These are phyloP conservation scores for Sclerotinia glacialis DNA, from an alignment of 2,329 filamentous ascomycete genomes.

Conservation along the genomic window DNA sequence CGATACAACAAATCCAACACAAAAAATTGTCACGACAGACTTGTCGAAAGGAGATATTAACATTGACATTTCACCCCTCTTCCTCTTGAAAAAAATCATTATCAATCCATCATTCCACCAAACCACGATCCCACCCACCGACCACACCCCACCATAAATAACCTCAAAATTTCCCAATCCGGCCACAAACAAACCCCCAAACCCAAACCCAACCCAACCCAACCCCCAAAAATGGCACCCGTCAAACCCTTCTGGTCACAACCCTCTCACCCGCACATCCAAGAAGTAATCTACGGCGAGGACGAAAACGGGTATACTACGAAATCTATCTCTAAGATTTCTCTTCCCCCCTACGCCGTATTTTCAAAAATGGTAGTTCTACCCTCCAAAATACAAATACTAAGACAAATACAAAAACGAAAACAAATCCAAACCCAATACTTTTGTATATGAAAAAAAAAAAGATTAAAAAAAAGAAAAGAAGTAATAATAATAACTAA, in stretches of 20 bases:
- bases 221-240: slow-evolving; percentile 47
- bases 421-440: too few species aligned
- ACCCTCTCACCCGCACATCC: slow-evolving; percentile 58
- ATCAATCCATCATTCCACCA: background rate
- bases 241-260: slow-evolving; percentile 58
- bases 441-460: too few species aligned
- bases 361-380: slow-evolving; percentile 56
- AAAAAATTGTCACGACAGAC: background rate
- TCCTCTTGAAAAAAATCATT: background rate
- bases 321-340: slow-evolving; percentile 56
- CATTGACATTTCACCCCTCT: background rate
- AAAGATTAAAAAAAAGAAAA: too few species aligned
- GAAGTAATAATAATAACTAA: background rate
- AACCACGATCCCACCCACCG: background rate
- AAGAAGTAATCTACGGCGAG: slow-evolving; percentile 53
- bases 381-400: too few species aligned
- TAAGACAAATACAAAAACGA: too few species aligned
- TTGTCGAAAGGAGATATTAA: background rate
- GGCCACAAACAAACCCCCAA: background rate
- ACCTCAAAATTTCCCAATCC: background rate
- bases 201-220: background rate
- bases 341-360: slow-evolving; percentile 59
- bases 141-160: background rate
- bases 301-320: slow-evolving; percentile 51
- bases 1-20: background rate